Evolutionary conservation across 1,284 basidiomycete genomes (phyloP), one percentile per base, ranked within the genome.

Genomic region (Psilocybe mexicana): DNA sequence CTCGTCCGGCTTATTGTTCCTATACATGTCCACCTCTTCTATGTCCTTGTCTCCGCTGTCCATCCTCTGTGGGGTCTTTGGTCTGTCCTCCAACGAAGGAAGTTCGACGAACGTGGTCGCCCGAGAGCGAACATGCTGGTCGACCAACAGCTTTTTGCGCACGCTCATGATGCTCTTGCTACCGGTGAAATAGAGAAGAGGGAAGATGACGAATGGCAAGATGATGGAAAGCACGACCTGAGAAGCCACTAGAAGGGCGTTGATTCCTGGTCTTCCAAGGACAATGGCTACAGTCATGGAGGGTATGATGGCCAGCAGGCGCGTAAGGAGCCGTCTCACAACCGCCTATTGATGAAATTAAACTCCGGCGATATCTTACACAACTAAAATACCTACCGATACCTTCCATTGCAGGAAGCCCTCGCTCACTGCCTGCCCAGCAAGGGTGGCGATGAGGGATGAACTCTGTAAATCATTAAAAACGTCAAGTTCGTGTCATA

Each of bases 361-460:
- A 42, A 23, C 60, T 43, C 65, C 46, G 43, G 54, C 14, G 30
- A 14, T 35, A n/a, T 35, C 8, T 23, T 35, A 35, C 45, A 56
- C n/a, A 53, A 36, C 25, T 24, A 26, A 24, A 5, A 49, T 45
- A 72, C 84, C 71, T 68, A 93, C 91, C 56, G 92, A 90, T 49
- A 94, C 83, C 53, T 84, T 83, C 96, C 96, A 98, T 57, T 87
- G 85, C 60, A 99, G 82, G 73, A 98, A 97, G 0, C 96, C 96
- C 74, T 98, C 96, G 0, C 89, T 90, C 35, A 98, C 91, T 45
- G 95, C 88, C 74, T 98, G 90, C 0, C 96, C 96, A 0, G 94
- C 92, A 10, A 98, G 81, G 0, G 95, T 98, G 6, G 93, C 95
- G 1, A 97, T 93, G 60, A 98, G 86, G 7, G 91, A 93, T 0